Evolutionary conservation across 202 grass and related monocot genomes (phyloP), one percentile per base, ranked within the genome.

Genomic region (Eragrostis tef): DNA sequence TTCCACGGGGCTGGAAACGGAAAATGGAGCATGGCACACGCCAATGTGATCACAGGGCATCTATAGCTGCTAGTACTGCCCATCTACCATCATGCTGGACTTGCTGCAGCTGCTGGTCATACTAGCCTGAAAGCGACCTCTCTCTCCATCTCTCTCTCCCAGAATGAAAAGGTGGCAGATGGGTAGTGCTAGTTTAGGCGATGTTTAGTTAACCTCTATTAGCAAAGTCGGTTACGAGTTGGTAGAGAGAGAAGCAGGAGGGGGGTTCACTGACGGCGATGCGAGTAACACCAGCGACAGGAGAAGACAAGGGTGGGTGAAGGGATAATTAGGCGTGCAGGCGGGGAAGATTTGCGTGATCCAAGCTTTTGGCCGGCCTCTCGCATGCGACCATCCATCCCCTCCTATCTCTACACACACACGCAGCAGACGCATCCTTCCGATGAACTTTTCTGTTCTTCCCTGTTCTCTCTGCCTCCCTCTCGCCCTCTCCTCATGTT

Each of bases 311-410:
- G 48, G 47, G 48, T 72, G 15, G 75, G 83, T 73, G 75, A 66
- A 7, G 48, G 70, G 75, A 71, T 88, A 70, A 85, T 88, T 76
- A 80, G 77, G 82, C 77, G 82, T 77, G 87, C 87, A 75, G 77
- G 6, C 47, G 9, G 45, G 11, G 69, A 70, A 80, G 76, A 85
- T 89, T 72, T 77, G 64, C 71, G 81, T 11, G 78, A 85, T 89
- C 87, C 64, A 15, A 64, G n/a, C 87, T 85, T 85, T 89, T 85
- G 82, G 77, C 82, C 81, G 17, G 41, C 14, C 15, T 72, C 43
- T 39, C 19, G 46, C 45, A 34, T 65, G 61, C 20, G 19, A 8
- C 17, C 52, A n/a, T 3, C 2, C 53, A 3, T 13, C 13, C 15
- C 16, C 17, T 53, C 50, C 50, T 53, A 31, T 31, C 29, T 31